Evolutionary conservation across 2,329 filamentous ascomycete genomes (phyloP).

Genomic region (Aureobasidium sp.): DNA sequence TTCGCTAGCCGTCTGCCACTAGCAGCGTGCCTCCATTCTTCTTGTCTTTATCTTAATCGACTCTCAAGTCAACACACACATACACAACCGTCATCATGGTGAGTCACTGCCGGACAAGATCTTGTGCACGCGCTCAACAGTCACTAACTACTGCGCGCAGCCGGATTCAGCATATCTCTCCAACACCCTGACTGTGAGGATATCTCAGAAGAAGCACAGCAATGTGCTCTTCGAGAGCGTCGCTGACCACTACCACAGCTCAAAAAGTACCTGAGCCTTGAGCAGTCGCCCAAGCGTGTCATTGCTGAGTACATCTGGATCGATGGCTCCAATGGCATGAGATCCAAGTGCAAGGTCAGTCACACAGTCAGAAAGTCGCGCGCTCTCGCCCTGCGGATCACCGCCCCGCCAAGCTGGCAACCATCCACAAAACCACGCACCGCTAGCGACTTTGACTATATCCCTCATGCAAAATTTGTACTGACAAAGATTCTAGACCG

Average conservation of each 20-base stretch:
- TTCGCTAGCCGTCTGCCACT: neutral
- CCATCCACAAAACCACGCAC: neutral
- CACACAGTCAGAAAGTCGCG: conserved; percentile 9
- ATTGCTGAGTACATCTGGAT: conserved; percentile 99
- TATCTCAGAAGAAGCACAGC: conserved; percentile 10
- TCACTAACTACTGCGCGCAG: conserved; percentile 17
- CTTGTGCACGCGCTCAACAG: neutral
- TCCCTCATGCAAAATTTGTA: neutral
- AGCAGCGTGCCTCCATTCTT: conserved; percentile 7
- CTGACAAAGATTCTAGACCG: conserved; percentile 43
- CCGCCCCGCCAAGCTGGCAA: neutral
- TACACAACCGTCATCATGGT: conserved; percentile 16
- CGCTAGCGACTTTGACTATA: neutral
- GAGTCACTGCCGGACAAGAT: conserved; percentile 1
- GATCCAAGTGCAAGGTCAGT: conserved; percentile 94
- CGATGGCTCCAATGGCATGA: conserved; percentile 70
- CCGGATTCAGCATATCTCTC: conserved; percentile 35
- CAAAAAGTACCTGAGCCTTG: conserved; percentile 82
- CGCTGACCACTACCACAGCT: conserved; percentile 48
- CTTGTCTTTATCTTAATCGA: conserved; percentile 6
- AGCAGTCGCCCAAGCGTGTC: conserved; percentile 52
- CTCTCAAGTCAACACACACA: conserved; percentile 14
- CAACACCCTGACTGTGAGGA: conserved; percentile 41
- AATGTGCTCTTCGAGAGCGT: conserved; percentile 9
- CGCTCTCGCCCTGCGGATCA: neutral